Conservation (phyloP, 2,329 filamentous ascomycete genomes). For the Verticillium klebahnii region DNA sequence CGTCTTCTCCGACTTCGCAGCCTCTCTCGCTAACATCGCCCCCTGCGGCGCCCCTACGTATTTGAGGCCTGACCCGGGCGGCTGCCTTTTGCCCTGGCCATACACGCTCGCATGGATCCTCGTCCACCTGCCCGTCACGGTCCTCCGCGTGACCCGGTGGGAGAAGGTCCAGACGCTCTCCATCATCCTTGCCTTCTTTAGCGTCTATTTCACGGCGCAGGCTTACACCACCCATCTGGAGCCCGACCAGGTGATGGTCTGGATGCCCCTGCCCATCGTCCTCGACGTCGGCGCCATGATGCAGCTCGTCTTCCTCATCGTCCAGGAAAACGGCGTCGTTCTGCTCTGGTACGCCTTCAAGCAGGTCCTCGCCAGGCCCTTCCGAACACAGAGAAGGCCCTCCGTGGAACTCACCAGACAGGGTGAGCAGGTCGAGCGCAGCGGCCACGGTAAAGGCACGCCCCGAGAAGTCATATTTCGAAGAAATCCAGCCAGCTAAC, state of each 20-base stretch:
- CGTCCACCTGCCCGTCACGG: slow-evolving; percentile 10
- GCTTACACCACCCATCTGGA: slow-evolving; percentile 11
- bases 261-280: slow-evolving; percentile 11
- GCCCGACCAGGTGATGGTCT: slow-evolving; percentile 10
- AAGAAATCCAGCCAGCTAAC: not conserved
- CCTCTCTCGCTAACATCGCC: not conserved
- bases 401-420: not conserved
- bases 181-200: slow-evolving; percentile 11
- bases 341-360: slow-evolving; percentile 6
- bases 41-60: slow-evolving; percentile 1
- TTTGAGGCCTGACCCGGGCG: slow-evolving; percentile 9
- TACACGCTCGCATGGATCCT: slow-evolving; percentile 13
- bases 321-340: slow-evolving; percentile 6
- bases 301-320: slow-evolving; percentile 12
- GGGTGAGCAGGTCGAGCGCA: not conserved
- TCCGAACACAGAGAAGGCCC: not conserved
- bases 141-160: slow-evolving; percentile 11
- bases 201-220: slow-evolving; percentile 10
- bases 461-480: not conserved
- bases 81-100: slow-evolving; percentile 13
- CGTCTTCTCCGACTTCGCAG: not conserved
- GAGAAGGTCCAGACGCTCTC: slow-evolving; percentile 12
- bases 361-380: not conserved
- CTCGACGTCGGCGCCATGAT: slow-evolving; percentile 13
- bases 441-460: not conserved